Evolutionary conservation across 306 rosid genomes (phyloP).

Genomic region (Dalbergia cultrata): DNA sequence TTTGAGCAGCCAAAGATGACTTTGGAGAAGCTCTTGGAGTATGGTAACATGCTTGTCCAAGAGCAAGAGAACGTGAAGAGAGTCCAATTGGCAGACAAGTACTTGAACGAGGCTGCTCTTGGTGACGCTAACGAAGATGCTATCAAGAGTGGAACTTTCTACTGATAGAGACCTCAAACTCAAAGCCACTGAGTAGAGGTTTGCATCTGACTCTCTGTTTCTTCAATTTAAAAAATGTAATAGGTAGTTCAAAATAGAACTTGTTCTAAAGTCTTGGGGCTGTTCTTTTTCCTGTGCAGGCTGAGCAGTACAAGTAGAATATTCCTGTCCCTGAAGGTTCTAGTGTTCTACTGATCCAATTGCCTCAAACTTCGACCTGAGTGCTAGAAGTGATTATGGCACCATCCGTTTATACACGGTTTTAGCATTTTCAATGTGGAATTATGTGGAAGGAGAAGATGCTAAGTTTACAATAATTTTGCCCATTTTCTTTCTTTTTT

Average conservation of each 20-base stretch:
- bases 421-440: slow-evolving; percentile 54
- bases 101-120: slow-evolving; percentile 76
- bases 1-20: slow-evolving; percentile 74
- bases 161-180: slow-evolving; percentile 3
- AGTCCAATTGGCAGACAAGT: slow-evolving; percentile 80
- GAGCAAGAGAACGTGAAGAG: slow-evolving; percentile 86
- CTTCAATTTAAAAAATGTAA: background rate
- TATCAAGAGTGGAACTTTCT: slow-evolving; percentile 61
- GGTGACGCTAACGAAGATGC: slow-evolving; percentile 74
- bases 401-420: slow-evolving; percentile 53
- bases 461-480: slow-evolving; percentile 53
- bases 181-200: slow-evolving; percentile 52
- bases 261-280: background rate
- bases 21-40: slow-evolving; percentile 60
- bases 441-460: slow-evolving; percentile 30
- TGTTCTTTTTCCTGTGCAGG: slow-evolving; percentile 51
- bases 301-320: slow-evolving; percentile 62
- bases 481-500: slow-evolving; percentile 11
- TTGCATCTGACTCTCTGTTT: slow-evolving; percentile 29
- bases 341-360: slow-evolving; percentile 54
- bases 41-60: slow-evolving; percentile 74
- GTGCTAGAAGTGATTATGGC: slow-evolving; percentile 77
- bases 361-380: slow-evolving; percentile 67
- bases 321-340: slow-evolving; percentile 61
- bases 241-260: background rate